Base-by-base conservation (phyloP, 345 rosid species). In the Syzygium grande region DNA sequence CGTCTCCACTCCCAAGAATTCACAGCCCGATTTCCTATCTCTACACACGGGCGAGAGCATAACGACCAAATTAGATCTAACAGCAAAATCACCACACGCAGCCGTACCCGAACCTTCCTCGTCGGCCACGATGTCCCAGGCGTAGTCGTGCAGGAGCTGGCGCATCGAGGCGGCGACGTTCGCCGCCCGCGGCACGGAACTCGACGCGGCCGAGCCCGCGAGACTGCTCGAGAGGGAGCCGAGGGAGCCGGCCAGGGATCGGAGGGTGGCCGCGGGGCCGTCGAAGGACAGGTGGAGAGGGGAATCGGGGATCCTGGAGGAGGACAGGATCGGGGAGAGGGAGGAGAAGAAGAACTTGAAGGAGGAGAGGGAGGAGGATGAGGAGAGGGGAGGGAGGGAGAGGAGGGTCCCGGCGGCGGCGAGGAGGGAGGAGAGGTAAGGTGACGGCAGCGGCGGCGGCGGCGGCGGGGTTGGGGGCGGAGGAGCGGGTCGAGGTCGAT, bases 331-430 rank as follows among this genome's bases (percentile, higher is more conserved):
- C 7, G 99, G 96, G 68, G 98, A 96, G 7, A 98, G 91, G 54
- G 99, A 98, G 65, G 99, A 96, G 84, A 98, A 93, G 92, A 98
- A 95, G 89, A 93, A 96, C 46, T 94, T 98, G 91, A 93, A 94
- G 65, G 99, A 92, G 90, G 96, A 98, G 51, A 98, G 94, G 29
- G 98, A 92, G 21, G 91, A 87, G 27, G 98, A 92, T 17, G 91
- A 87, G 6, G 95, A 92, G 11, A 94, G 90, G 23, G 92, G 92
- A 27, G 96, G 92, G 89, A 95, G 95, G 15, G 93, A 89, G 90
- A 95, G 91, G 38, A 97, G 89, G 87, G 91, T 84, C 91, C 91
- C 92, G 73, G 93, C 93, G 78, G 96, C 88, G 89, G 97, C 90
- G 87, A 93, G 85, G 52, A 97, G 88, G 85, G 93, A 54, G 86